Base-by-base conservation (phyloP, 1,284 basidiomycete genomes). In the Ceratobasidium papillatum region DNA sequence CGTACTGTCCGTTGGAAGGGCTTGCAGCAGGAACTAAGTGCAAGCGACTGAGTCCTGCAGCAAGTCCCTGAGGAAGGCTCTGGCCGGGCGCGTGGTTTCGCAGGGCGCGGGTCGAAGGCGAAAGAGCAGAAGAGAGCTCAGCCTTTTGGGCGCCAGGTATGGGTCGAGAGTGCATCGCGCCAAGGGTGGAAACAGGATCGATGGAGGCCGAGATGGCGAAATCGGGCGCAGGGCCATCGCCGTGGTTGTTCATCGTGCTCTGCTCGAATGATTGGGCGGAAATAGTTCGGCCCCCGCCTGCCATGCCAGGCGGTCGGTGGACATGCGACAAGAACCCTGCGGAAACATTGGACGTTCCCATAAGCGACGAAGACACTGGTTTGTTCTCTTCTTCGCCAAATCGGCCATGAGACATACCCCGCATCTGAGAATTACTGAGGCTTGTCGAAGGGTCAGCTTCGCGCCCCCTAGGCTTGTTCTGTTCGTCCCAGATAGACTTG, bases 41-140 rank as follows among this genome's bases (percentile, higher is more conserved):
- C 76, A 95, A 90, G 58, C 94, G 86, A 56, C 92, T 94, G 80
- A 94, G 90, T 1, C 94, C 94, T 0, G 94, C 94, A 0, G 94
- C 94, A 30, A 95, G 85, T 45, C 94, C 94, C 77, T 95, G 93
- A 0, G 94, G 94, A n/a, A 95, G 85, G 82, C 90, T 91, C 81
- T 94, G 93, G 0, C 93, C 93, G 0, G 94, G 93, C 0, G 93
- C 93, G 78, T 95, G 94, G 12, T 88, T 83, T 79, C 93, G 91
- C 43, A 93, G 82, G 0, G 91, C 92, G 22, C 89, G 86, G 25
- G 90, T 83, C 19, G 87, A 87, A 0, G 92, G 91, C 0, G 90
- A 92, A 2, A 90, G 77, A 27, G 75, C 77, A 43, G 69, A 72
- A 36, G 69, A 51, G 38, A 72, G 58, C 22, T 61, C 69, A 2